phyloP scores from a whole-genome alignment of 2,329 filamentous ascomycete genomes.

The Nemania abortiva region DNA sequence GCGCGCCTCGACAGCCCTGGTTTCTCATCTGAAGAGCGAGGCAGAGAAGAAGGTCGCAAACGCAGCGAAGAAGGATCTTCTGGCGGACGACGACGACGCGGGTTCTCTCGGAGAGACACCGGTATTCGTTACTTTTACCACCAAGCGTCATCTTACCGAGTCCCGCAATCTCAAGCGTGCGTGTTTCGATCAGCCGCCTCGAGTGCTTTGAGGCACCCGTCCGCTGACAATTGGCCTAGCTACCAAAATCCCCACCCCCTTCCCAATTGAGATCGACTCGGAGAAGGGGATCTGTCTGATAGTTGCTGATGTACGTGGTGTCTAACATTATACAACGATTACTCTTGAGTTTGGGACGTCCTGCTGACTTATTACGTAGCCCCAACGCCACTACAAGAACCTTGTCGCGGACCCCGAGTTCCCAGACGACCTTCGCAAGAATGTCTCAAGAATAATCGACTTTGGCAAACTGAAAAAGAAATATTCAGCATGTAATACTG shows the following conservation, averaged over 20 bases:
- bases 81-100: conserved; percentile 61
- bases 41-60: conserved; percentile 61
- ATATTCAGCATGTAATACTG: conserved; percentile 74
- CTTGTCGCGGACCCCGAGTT: conserved; percentile 80
- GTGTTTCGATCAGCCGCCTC: background rate
- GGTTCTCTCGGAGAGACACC: conserved; percentile 62
- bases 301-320: conserved; percentile 67
- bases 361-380: conserved; percentile 46
- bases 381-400: conserved; percentile 78
- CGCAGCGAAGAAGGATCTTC: conserved; percentile 67
- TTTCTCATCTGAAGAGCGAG: conserved; percentile 71
- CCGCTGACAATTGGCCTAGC: conserved; percentile 69
- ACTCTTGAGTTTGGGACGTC: background rate
- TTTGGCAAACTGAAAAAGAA: conserved; percentile 83
- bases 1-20: conserved; percentile 72
- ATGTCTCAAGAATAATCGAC: conserved; percentile 82
- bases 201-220: background rate
- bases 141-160: conserved; percentile 76
- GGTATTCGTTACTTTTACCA: conserved; percentile 73
- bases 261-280: conserved; percentile 75
- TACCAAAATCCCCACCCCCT: conserved; percentile 81
- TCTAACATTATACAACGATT: background rate
- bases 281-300: conserved; percentile 78
- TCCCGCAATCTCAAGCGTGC: conserved; percentile 59
- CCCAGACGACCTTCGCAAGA: conserved; percentile 73